Percentiles rank a stretch among this genome's conserved stretches.
These are phyloP conservation scores for Fulvia fulva DNA, from an alignment of 2,329 filamentous ascomycete species.

Conservation along the genomic window DNA sequence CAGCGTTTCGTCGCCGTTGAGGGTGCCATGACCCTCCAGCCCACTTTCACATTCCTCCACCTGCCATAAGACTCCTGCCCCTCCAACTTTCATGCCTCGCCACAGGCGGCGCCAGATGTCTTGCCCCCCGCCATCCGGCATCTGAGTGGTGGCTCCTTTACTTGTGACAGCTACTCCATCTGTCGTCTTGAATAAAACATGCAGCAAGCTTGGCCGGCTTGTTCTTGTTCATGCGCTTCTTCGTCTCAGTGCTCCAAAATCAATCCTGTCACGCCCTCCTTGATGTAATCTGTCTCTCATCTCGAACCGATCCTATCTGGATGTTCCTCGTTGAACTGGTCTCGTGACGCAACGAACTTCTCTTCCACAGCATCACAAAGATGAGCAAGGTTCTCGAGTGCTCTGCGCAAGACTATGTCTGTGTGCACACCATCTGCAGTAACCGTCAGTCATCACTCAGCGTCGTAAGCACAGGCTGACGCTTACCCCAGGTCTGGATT, in stretches of 20 bases:
- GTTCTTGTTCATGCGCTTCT: slow-evolving; percentile 41
- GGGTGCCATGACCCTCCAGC: too few species aligned
- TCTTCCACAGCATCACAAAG: slow-evolving; percentile 92
- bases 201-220: slow-evolving; percentile 27
- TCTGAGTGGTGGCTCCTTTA: too few species aligned
- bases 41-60: too few species aligned
- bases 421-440: slow-evolving; percentile 69
- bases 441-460: not conserved
- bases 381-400: slow-evolving; percentile 80
- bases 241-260: slow-evolving; percentile 45
- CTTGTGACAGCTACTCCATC: too few species aligned
- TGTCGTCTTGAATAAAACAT: too few species aligned
- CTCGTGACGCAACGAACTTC: slow-evolving; percentile 70
- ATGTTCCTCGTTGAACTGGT: slow-evolving; percentile 52
- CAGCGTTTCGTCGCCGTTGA: too few species aligned
- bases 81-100: too few species aligned
- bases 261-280: slow-evolving; percentile 30
- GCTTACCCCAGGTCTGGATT: slow-evolving; percentile 91
- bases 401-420: slow-evolving; percentile 83
- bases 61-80: too few species aligned
- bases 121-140: too few species aligned
- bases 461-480: not conserved
- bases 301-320: slow-evolving; percentile 20
- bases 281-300: slow-evolving; percentile 8
- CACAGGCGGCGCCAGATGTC: too few species aligned